These are phyloP conservation scores for Ulota crispa DNA, from an alignment of 225 moss, liverwort and hornwort species.

Conservation along the genomic window DNA sequence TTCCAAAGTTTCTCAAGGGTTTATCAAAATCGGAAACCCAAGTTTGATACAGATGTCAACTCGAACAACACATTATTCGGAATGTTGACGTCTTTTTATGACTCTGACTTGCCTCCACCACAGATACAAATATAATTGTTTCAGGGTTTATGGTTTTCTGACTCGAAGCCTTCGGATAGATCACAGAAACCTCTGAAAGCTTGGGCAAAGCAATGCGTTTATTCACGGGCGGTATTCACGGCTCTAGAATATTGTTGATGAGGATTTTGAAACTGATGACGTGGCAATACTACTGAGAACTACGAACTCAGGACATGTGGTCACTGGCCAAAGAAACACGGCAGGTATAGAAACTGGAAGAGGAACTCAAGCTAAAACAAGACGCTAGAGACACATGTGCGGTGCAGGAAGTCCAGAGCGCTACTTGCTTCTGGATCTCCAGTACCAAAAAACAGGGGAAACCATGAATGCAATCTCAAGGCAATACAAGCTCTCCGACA, in stretches of 20 bases:
- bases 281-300: not conserved
- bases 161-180: not conserved
- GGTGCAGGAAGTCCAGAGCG: not conserved
- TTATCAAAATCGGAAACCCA: not conserved
- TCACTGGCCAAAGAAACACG: not conserved
- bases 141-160: not conserved
- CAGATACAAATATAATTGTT: not conserved
- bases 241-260: not conserved
- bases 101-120: not conserved
- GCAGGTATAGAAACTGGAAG: not conserved
- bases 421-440: not conserved
- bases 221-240: not conserved
- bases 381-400: not conserved
- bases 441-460: not conserved
- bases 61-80: not conserved
- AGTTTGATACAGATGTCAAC: not conserved
- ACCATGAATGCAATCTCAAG: not conserved
- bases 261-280: not conserved
- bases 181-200: not conserved
- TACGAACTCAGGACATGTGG: no score
- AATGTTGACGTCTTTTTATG: not conserved
- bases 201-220: not conserved
- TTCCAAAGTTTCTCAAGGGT: not conserved
- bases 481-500: not conserved
- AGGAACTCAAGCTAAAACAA: not conserved